Evolutionary conservation across 805 yeast genomes (phyloP), one percentile per base, ranked within the genome.

Genomic region (Saccharomycopsis guyanensis): DNA sequence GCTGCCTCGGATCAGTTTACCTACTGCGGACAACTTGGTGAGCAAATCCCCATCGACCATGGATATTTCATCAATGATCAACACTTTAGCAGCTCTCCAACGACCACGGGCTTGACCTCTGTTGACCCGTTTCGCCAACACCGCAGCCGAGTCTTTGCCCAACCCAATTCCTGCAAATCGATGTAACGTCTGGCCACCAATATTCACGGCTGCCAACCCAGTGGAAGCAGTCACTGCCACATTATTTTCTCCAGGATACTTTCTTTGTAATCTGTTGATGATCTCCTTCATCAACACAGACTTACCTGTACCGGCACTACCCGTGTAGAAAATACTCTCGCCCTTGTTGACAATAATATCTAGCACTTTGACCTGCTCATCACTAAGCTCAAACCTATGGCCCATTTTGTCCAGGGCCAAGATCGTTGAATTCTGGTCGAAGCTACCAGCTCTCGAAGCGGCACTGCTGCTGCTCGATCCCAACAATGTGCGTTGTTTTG

Each of bases 161-260:
- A 88, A 62, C 0, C 97, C 97, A 45, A 88, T 75, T 1, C 95
- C 94, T 0, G 95, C 76, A 66, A 81, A 87, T 57, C 84, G 72
- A 61, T 91, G 95, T 24, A 93, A 69, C 0, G 98, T 93, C 25
- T 74, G 76, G 20, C 98, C 98, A 2, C 94, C 95, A 55, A 93
- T 84, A 56, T 88, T 87, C 36, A 87, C 82, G 0, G 97, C 98
- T 0, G 98, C 98, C 51, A 93, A 67, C 1, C 98, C 98, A 0
- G 98, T 93, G 0, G 96, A 85, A 0, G 98, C 98, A 0, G 97
- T 87, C 3, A 93, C 78, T 0, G 94, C 96, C 3, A 93, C 86
- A 0, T 68, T 62, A 10, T 68, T 67, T 1, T 61, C 57, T 2
- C 69, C 66, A 1, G 71, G 68, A 59, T 76, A 70, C 38, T 71